Base-by-base conservation (phyloP, 345 rosid genomes). In the Citrus cavaleriei region DNA sequence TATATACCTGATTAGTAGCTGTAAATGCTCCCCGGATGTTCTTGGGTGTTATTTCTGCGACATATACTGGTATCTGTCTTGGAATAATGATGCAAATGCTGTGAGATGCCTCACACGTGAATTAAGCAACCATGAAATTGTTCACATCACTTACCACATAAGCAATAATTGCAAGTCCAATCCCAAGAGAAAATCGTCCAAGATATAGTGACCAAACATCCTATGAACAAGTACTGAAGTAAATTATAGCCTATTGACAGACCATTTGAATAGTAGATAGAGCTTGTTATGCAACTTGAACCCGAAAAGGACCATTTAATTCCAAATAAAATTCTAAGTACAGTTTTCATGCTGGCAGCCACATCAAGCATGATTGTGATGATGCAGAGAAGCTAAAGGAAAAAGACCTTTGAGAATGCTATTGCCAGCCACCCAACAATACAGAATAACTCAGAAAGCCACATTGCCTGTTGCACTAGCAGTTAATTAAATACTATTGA, bases 121-220 rank as follows among this genome's bases (percentile, higher is more conserved):
- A 64, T 49, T 46, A 46, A 32, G 28, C 19, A 49, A 57, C 34
- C 58, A 32, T 8, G 22, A 69, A 74, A 27, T 19, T 37, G 42
- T 38, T 55, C 35, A 35, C 4, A 42, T 18, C 40, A 42, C 19
- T 78, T 81, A 84, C 91, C 85, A 78, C 85, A 67, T 83, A 86
- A 76, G 78, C 72, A 27, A 79, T 32, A 68, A 86, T 16, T 57
- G 84, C 85, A 25, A 81, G 10, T 80, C 89, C 89, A 34, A 83
- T 68, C 7, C 90, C 88, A 8, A 58, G 24, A 1, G 72, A 77
- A 13, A 78, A 58, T 77, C 91, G 82, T 51, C 88, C 89, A 38
- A 83, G 32, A 74, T 88, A 82, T 10, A 86, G 82, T 55, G 77
- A 79, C 84, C 78, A 84, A 69, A 81, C 80, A 63, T 54, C 74